Conservation (phyloP, 176 grass and related monocot genomes). For the Canna indica region DNA sequence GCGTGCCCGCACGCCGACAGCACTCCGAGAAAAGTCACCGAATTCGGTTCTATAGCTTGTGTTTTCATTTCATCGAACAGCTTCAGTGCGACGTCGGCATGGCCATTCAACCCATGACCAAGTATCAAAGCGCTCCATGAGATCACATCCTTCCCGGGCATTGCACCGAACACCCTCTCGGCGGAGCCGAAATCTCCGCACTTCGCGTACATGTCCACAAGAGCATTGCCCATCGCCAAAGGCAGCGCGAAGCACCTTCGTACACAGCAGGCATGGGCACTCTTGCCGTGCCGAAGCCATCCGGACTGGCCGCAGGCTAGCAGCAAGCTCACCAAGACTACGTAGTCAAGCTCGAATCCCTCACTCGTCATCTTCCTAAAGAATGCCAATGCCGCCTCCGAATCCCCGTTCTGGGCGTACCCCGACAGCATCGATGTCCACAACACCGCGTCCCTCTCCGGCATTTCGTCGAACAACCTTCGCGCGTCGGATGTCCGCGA, state of each 20-base stretch:
- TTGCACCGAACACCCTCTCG: conserved; percentile 29
- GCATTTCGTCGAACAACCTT: conserved; percentile 53
- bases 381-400: conserved; percentile 31
- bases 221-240: conserved; percentile 42
- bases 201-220: conserved; percentile 70
- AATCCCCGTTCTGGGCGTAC: conserved; percentile 38
- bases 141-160: conserved; percentile 55
- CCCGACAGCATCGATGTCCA: conserved; percentile 76
- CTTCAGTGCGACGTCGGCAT: conserved; percentile 30
- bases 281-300: conserved; percentile 32
- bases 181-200: conserved; percentile 52
- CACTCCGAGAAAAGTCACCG: conserved; percentile 54
- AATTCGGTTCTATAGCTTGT: conserved; percentile 36
- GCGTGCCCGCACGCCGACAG: conserved; percentile 56
- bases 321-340: conserved; percentile 67
- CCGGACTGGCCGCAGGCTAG: conserved; percentile 48
- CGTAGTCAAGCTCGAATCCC: conserved; percentile 34
- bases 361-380: conserved; percentile 38
- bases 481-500: conserved; percentile 34
- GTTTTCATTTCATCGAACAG: conserved; percentile 47
- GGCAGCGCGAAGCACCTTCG: conserved; percentile 27
- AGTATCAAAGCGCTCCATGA: conserved; percentile 71
- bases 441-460: conserved; percentile 41
- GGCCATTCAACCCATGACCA: conserved; percentile 61
- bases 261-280: conserved; percentile 35